phyloP scores from a whole-genome alignment of 192 early-diverging fungal species.

The Entomortierella chlamydospora region DNA sequence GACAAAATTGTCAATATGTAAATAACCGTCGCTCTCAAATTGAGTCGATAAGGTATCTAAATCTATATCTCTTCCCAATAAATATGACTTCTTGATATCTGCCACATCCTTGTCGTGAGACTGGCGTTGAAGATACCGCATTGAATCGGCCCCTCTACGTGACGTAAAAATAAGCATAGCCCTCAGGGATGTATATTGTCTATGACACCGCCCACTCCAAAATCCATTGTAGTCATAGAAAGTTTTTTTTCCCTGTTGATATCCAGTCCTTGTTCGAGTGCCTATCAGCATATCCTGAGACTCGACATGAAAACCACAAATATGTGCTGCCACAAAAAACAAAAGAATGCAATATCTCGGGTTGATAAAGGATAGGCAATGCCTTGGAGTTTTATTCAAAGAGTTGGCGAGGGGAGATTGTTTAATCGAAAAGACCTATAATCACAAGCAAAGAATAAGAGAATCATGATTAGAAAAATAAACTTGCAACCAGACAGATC shows the following conservation, averaged over 20 bases:
- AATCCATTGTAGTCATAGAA: no score
- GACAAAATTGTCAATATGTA: slow-evolving; percentile 75
- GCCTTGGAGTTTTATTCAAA: slow-evolving; percentile 28
- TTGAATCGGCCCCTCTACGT: no score
- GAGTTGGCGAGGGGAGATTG: slow-evolving; percentile 33
- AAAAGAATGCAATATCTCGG: background rate
- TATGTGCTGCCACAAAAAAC: background rate
- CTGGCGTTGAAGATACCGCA: no score
- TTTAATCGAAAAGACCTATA: slow-evolving; percentile 68
- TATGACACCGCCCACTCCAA: no score
- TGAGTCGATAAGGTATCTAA: background rate
- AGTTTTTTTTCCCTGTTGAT: no score
- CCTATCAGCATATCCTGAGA: slow-evolving; percentile 1
- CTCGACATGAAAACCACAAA: background rate
- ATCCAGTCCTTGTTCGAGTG: no score
- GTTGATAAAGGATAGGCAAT: slow-evolving; percentile 17
- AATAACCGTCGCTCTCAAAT: background rate
- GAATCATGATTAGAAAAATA: background rate
- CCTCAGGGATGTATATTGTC: no score
- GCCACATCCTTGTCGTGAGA: no score
- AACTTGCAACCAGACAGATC: background rate
- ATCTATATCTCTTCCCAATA: no score
- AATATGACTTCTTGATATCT: no score
- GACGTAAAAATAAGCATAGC: no score
- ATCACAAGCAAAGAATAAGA: slow-evolving; percentile 10